Evolutionary conservation across 306 rosid species (phyloP), one percentile per base, ranked within the genome.

Genomic region (Vigna mungo): DNA sequence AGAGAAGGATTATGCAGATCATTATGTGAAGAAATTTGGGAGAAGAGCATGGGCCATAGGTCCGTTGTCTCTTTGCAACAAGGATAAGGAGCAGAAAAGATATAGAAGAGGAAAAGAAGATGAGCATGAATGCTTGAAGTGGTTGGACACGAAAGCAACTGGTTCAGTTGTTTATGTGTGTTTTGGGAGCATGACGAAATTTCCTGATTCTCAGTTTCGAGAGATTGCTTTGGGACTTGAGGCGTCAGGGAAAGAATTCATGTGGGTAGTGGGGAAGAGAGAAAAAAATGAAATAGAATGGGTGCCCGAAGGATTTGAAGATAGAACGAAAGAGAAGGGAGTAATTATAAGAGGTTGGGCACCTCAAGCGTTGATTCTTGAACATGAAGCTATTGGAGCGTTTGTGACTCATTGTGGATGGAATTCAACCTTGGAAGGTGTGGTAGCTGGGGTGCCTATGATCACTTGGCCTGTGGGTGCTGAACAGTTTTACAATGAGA

Each of bases 191-290:
- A 1, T 67, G 14, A 2, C 67, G 4, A 49, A 34, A 3, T 78
- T 88, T 4, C 13, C 21, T 0, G 78, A 84, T 61, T 83, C 84
- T 18, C 92, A 90, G 53, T 85, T 90, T 2, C 48, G n/a, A 49
- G 91, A 90, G 21, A 85, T 90, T 49, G 88, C 91, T 3, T 15
- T 16, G 11, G 91, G 82, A 11, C 91, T 87, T 7, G 91, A 89
- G 64, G 88, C 85, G 8, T 86, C 89, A 0, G 78, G 61, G 16
- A 23, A 86, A 30, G 36, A 65, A 6, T 90, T 90, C 74, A 74
- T 90, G 1, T 86, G 92, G 90, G 90, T 81, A 0, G 92, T 88
- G 56, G 82, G 32, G 36, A 78, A 34, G 52, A 63, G 17, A 1
- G 70, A 16, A 2, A 60, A 47, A 20, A 77, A 18, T 0, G 4